Evolutionary conservation across 1,139 yeast species (phyloP), one percentile per base, ranked within the genome.

Genomic region (Yamadazyma triangularis): DNA sequence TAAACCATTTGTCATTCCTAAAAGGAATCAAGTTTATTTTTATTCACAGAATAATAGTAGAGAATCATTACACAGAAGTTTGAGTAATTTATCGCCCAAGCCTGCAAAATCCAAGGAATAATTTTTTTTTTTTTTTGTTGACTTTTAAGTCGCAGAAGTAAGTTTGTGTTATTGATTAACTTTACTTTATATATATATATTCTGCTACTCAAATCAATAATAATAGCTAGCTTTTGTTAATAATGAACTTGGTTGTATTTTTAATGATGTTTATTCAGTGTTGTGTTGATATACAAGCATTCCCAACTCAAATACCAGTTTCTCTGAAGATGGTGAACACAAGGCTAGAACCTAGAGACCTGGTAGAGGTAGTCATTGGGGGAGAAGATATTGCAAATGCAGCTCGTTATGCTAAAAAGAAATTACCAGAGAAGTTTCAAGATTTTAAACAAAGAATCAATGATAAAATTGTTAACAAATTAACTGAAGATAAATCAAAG

Each of bases 1-100:
- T 41, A 60, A 60, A 34, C 70, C 71, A 3, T 64, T 64, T 35
- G 46, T 50, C 5, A 45, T 55, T 3, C 69, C 67, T 3, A 58
- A 58, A 31, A 51, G 58, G 33, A 13, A 8, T 16, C 29, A 24
- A 24, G 38, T 39, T n/a, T 31, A 34, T 8, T 40, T 34, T 25
- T 40, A 33, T 25, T 45, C 53, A 3, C 61, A 54, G 20, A 53
- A 51, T 33, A 44, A 33, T 16, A 59, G 66, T 32, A 42, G 59
- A 33, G 67, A 60, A 29, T 50, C 60, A 4, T 46, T 60, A 31
- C 47, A 44, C 14, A 40, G 60, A 32, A 40, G 45, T 13, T 35
- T 43, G 2, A 56, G 60, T 39, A 48, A 38, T 28, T 28, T 41
- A 28, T 43, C 56, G 6, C 42, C 35, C n/a, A 35, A 45, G 21